Evolutionary conservation across 2,329 filamentous ascomycete genomes (phyloP).

Genomic region (Nannizzia gypsea): DNA sequence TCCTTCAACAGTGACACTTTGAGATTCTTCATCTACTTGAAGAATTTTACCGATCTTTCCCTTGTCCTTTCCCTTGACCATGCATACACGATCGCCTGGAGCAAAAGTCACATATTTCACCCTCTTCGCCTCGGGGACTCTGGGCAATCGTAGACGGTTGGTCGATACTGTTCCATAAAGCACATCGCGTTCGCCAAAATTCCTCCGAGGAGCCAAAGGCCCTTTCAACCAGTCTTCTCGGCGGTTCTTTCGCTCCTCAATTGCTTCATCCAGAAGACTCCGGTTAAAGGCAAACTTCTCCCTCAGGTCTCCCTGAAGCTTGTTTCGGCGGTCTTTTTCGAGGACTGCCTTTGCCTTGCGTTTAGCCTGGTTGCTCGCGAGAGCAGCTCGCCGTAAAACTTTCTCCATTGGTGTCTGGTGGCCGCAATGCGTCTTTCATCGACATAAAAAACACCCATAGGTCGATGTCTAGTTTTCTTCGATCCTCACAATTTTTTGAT

Average conservation of each 20-base stretch:
- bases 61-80: constrained; percentile 65
- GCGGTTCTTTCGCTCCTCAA: constrained; percentile 44
- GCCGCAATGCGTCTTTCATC: constrained; percentile 5
- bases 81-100: constrained; percentile 65
- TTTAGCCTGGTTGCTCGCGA: constrained; percentile 53
- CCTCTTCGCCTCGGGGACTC: constrained; percentile 30
- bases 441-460: neutral
- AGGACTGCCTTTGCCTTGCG: constrained; percentile 35
- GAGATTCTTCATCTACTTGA: constrained; percentile 43
- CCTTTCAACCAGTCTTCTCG: constrained; percentile 71
- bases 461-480: neutral
- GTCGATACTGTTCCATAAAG: constrained; percentile 47
- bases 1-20: constrained; percentile 50
- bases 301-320: constrained; percentile 23
- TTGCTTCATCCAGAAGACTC: constrained; percentile 28
- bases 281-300: constrained; percentile 24
- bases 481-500: neutral
- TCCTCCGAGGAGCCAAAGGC: constrained; percentile 62
- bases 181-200: constrained; percentile 49
- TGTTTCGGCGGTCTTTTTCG: constrained; percentile 29
- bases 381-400: constrained; percentile 52
- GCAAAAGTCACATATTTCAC: constrained; percentile 49
- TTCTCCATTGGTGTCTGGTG: constrained; percentile 49
- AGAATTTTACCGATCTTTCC: constrained; percentile 70
- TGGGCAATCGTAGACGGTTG: constrained; percentile 26